A percentile compares a stretch with the other conserved stretches of the same genome.
Conservation (phyloP, 768 basidiomycete genomes). For the Scleroderma bovista region DNA sequence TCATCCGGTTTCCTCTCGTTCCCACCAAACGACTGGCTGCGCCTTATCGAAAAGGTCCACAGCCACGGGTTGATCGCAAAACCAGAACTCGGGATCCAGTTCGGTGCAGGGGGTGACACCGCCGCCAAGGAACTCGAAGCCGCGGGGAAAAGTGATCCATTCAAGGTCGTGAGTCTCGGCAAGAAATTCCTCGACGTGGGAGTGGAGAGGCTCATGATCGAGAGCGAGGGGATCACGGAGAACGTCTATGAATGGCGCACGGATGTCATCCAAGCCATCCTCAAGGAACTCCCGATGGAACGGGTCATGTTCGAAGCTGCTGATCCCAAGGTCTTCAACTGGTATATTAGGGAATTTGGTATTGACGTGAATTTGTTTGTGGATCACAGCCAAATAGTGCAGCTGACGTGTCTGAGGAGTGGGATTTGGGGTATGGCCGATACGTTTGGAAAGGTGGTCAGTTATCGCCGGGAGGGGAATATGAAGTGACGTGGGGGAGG, state of each 20-base stretch:
- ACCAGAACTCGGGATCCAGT: constrained; percentile 42
- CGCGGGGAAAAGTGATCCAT: constrained; percentile 17
- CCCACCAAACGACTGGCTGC: constrained; percentile 39
- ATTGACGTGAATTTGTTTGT: constrained; percentile 39
- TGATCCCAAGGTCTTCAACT: constrained; percentile 40
- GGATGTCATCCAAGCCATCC: constrained; percentile 39
- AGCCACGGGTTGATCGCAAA: constrained; percentile 38
- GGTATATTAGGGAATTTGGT: constrained; percentile 41
- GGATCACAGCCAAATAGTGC: constrained; percentile 41
- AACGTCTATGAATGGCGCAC: constrained; percentile 39
- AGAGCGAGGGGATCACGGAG: constrained; percentile 44
- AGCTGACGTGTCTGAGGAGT: constrained; percentile 38
- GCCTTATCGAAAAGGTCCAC: constrained; percentile 35
- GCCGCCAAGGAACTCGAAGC: constrained; percentile 34
- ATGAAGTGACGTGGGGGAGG: not conserved
- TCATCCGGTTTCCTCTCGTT: constrained; percentile 44
- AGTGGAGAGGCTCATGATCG: constrained; percentile 42
- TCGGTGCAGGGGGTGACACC: constrained; percentile 42
- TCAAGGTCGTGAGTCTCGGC: constrained; percentile 35
- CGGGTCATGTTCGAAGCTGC: constrained; percentile 45
- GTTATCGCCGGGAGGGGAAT: constrained; percentile 25
- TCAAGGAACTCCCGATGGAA: constrained; percentile 34
- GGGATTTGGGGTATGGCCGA: constrained; percentile 43
- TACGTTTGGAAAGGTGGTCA: constrained; percentile 40
- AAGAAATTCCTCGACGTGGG: constrained; percentile 37